Base-by-base conservation (phyloP, 495 filamentous ascomycete species). In the Lasiosphaeriaceae sp. region DNA sequence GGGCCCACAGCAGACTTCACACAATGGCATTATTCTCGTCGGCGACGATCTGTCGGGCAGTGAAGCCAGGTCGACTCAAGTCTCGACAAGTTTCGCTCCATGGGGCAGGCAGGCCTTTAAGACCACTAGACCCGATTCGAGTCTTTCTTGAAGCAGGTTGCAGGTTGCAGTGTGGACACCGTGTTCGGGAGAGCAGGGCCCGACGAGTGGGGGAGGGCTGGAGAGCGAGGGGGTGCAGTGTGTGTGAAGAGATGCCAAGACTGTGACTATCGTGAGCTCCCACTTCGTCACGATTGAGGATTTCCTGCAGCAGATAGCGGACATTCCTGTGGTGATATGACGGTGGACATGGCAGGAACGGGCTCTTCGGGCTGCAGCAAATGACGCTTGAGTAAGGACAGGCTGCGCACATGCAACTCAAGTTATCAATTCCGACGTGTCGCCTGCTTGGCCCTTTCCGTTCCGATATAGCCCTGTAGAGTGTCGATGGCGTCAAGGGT, bases 221-320 rank as follows among this genome's bases (percentile, higher is more conserved):
- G n/a, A 29, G 43, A 41, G 17, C 17, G 53, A 9, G 29, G 17
- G 21, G 47, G 45, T 14, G 39, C 14, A 5, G 16, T 14, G 39
- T 12, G 14, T 16, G 5, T 14, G n/a, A 2, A 29, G 24, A 22
- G 19, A 39, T 22, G 53, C 44, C 53, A 49, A 56, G 53, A 49
- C 14, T 56, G 53, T 48, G 53, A 39, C 53, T 45, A 56, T 56
- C 53, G 53, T 26, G 26, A 49, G 53, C n/a, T 16, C 17, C 47
- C 19, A 45, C 53, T 24, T 48, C 53, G 47, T 21, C 23, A 48
- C 17, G 44, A 14, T 41, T 20, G n/a, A 22, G 26, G 26, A 39
- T 52, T 43, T 53, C 35, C 19, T 35, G 51, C 39, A 44, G 34
- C 9, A 11, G 16, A 6, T 39, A 17, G 12, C 1, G 29, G 34